Base-by-base conservation (phyloP, 75 land plant species). In the Sequoiadendron giganteum region DNA sequence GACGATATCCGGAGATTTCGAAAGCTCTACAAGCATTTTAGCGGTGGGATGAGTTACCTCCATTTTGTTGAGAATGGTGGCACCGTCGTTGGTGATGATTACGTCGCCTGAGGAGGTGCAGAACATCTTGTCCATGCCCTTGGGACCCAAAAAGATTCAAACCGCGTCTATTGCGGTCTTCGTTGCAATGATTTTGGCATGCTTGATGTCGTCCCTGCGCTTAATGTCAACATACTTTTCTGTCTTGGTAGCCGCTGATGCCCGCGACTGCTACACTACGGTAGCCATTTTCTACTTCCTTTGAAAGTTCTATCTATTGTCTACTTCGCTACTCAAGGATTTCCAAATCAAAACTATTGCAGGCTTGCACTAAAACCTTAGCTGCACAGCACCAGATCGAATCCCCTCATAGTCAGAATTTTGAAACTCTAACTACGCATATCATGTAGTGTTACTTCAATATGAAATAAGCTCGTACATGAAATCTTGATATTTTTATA, bases 81-180 rank as follows among this genome's bases (percentile, higher is more conserved):
- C 97, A 48, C 99, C 99, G 85, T 97, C 97, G 86, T 97, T 97
- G 89, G 99, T 97, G 91, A 97, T 97, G 87, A 96, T 96, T 54
- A 97, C 99, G 49, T 97, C 99, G 48, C 97, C 96, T 58, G 83
- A 80, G 86, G 96, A 91, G 25, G 97, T 90, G 54, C 94, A 87
- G 90, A 97, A 94, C 99, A 97, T 97, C 95, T 97, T 97, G 93
- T 97, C 99, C 99, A 97, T 97, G 47, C 99, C 99, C 45, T 92
- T 90, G 38, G 99, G 99, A 34, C 99, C 99, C 16, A 97, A 90
- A 61, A 93, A 92, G 47, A 97, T 97, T 47, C 99, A 95, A 39
- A 97, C 97, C 28, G 99, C 97, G 73, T 96, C 97, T 52, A 96
- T 97, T 19, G 96, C 97, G 42, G 95, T 91, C 39, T 94, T 92